Base-by-base conservation (phyloP, 495 filamentous ascomycete species). In the Cladorrhinum samala region DNA sequence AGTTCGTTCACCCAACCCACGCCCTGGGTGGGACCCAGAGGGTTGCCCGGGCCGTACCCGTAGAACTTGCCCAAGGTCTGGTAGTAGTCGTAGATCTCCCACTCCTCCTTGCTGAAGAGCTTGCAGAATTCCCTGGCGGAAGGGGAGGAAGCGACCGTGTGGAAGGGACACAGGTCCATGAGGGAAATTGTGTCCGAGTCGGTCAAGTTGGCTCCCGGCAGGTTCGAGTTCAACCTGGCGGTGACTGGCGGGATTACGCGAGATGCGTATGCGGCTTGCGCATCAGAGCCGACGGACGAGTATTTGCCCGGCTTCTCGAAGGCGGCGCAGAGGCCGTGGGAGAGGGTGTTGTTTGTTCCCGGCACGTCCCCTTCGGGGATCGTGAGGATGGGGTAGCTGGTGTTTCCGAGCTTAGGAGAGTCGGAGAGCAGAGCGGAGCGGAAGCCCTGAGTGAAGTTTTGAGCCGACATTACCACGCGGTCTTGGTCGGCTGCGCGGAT, bases 101-200 rank as follows among this genome's bases (percentile, higher is more conserved):
- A 95, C 65, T 95, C 88, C 1, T 70, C 56, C 21, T 70, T 53
- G 0, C 74, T 83, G 72, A 94, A 94, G 21, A 94, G 73, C 11
- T 55, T 49, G 61, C 90, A 95, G 71, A 94, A 92, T 1, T 68
- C 69, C 0, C 86, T 45, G 7, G 55, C 1, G 11, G 24, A 20
- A 16, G 11, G n/a, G 3, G 36, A 11, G 1, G 54, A 36, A 8
- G 86, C 80, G 6, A 94, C 80, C 0, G 87, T 90, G 52, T 84
- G 77, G 64, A 89, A 95, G 0, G 89, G 80, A 63, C 90, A 95
- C 36, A 95, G 70, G 61, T 94, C 90, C 87, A 95, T 92, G 14
- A 95, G 65, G 23, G 72, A 72, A 57, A 88, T 73, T 6, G 82
- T 77, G 9, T 90, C 79, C n/a, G 39, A 21, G 4, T 66, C 39